phyloP scores from a whole-genome alignment of 129 eudicot species.

The Escallonia herrerae region DNA sequence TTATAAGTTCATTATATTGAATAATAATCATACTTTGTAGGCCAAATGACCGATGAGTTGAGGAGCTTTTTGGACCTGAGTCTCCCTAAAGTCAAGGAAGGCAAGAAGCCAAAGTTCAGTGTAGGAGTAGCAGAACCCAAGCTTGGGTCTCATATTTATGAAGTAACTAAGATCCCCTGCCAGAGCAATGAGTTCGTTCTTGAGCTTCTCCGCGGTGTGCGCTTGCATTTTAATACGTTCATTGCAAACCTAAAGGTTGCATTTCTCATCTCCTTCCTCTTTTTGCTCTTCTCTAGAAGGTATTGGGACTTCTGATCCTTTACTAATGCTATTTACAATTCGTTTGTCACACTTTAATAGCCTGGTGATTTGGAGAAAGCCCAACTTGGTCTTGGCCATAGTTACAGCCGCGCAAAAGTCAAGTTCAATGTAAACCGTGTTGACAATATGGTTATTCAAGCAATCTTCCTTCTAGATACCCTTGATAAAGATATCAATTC shows the following conservation, averaged over 20 bases:
- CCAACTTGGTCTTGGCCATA: slow-evolving; percentile 88
- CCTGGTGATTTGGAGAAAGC: slow-evolving; percentile 98
- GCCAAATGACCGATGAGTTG: slow-evolving; percentile 89
- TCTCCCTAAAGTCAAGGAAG: slow-evolving; percentile 73
- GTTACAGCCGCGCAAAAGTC: slow-evolving; percentile 96
- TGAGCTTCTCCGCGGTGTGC: slow-evolving; percentile 88
- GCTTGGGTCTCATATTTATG: slow-evolving; percentile 70
- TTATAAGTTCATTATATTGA: not conserved
- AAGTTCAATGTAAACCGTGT: slow-evolving; percentile 96
- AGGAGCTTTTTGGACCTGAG: slow-evolving; percentile 72
- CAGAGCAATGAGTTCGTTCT: slow-evolving; percentile 79
- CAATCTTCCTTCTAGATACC: slow-evolving; percentile 90
- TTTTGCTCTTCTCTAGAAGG: slow-evolving; percentile 1
- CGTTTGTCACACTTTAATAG: slow-evolving; percentile 26
- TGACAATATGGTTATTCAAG: slow-evolving; percentile 95
- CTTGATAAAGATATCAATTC: slow-evolving; percentile 91
- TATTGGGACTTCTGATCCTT: not conserved
- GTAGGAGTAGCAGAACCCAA: slow-evolving; percentile 80
- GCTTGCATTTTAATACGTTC: slow-evolving; percentile 71
- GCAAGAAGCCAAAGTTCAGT: slow-evolving; percentile 65
- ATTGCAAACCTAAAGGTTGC: slow-evolving; percentile 75
- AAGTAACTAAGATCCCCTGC: slow-evolving; percentile 82
- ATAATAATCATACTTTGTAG: slow-evolving; percentile 17
- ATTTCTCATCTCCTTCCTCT: not conserved
- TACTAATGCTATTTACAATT: not conserved